These are phyloP conservation scores for Mycena rosella DNA, from an alignment of 768 basidiomycete species.

Conservation along the genomic window DNA sequence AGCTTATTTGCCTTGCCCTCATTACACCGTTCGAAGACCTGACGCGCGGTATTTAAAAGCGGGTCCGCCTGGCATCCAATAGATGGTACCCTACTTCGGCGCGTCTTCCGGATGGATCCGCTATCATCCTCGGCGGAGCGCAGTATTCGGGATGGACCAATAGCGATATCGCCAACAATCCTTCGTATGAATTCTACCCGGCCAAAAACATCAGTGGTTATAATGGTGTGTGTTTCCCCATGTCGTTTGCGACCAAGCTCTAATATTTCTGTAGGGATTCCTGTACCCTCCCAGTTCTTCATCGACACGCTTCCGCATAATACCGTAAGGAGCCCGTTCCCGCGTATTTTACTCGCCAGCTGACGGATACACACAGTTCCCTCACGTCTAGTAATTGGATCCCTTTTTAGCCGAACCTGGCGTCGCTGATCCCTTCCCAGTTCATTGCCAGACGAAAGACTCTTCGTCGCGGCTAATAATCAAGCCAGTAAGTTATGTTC, in stretches of 20 bases:
- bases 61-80: slow-evolving; percentile 25
- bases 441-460: slow-evolving; percentile 38
- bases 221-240: slow-evolving; percentile 6
- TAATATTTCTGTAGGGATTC: slow-evolving; percentile 25
- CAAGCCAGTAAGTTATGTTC: slow-evolving; percentile 32
- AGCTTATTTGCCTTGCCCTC: too few species aligned
- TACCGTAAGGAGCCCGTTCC: slow-evolving; percentile 10
- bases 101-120: slow-evolving; percentile 28
- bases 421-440: slow-evolving; percentile 16
- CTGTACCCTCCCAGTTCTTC: slow-evolving; percentile 31
- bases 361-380: slow-evolving; percentile 16
- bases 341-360: not conserved
- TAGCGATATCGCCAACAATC: slow-evolving; percentile 24
- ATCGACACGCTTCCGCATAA: slow-evolving; percentile 35
- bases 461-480: slow-evolving; percentile 44
- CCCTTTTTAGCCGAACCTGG: not conserved
- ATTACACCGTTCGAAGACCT: too few species aligned
- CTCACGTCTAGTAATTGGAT: slow-evolving; percentile 29
- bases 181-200: slow-evolving; percentile 35
- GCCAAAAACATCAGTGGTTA: slow-evolving; percentile 34
- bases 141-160: slow-evolving; percentile 24
- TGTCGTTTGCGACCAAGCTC: not conserved
- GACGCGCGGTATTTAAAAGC: not conserved
- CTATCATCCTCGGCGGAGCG: slow-evolving; percentile 27
- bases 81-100: slow-evolving; percentile 29